These are phyloP conservation scores for Croton setiger DNA, from an alignment of 441 rosid genomes.

Conservation along the genomic window DNA sequence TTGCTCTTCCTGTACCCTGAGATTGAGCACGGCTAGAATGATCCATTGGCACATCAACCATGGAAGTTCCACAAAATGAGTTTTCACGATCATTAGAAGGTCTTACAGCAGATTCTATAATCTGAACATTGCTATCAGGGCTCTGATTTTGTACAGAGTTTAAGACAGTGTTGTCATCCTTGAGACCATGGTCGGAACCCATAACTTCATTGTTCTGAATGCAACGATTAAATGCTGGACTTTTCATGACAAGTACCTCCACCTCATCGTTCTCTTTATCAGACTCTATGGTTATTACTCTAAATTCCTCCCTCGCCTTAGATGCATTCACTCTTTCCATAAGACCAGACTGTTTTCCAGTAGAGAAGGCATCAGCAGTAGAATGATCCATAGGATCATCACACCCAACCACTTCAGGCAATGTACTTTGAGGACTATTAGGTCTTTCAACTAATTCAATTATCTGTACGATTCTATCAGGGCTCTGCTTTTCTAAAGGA, in stretches of 20 bases:
- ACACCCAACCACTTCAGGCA: not conserved
- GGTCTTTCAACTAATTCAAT: not conserved
- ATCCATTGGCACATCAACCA: constrained; percentile 10
- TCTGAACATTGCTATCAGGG: not conserved
- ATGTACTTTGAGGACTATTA: not conserved
- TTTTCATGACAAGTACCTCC: not conserved
- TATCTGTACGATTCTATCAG: not conserved
- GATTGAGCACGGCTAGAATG: not conserved
- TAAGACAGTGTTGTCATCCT: constrained; percentile 3
- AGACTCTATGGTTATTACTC: not conserved
- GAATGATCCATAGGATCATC: not conserved
- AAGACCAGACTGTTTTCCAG: not conserved
- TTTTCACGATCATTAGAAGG: constrained; percentile 13
- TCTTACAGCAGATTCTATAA: not conserved
- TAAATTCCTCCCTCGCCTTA: not conserved
- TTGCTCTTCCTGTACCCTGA: constrained; percentile 9
- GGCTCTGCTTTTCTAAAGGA: constrained; percentile 7
- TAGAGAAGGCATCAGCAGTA: not conserved
- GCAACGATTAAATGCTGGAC: not conserved
- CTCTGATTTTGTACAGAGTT: constrained; percentile 8
- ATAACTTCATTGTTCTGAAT: constrained; percentile 6
- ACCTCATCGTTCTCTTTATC: not conserved
- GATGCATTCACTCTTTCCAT: not conserved
- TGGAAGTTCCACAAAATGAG: not conserved
- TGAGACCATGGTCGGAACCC: not conserved